Conservation (phyloP, 2,329 filamentous ascomycete genomes). For the Aspergillus japonicus region DNA sequence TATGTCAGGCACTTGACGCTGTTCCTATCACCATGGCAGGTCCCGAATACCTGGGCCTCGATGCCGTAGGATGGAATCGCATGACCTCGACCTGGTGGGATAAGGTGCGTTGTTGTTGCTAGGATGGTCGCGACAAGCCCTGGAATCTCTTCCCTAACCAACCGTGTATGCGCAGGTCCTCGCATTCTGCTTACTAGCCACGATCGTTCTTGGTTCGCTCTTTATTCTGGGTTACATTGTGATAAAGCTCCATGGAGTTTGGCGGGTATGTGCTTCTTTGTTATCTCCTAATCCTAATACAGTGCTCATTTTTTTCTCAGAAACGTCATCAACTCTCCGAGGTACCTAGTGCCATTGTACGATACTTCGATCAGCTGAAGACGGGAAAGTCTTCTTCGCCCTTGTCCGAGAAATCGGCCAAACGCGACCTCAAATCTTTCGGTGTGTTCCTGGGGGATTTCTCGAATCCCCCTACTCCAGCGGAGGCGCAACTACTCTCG, state of each 20-base stretch:
- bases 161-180: conserved; percentile 10
- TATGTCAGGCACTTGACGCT: background rate
- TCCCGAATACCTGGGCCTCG: conserved; percentile 17
- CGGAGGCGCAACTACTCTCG: conserved; percentile 29
- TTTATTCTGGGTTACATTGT: conserved; percentile 16
- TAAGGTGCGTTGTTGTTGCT: conserved; percentile 5
- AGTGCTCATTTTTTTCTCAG: background rate
- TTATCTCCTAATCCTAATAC: background rate
- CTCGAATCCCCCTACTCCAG: conserved; percentile 26
- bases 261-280: conserved; percentile 10
- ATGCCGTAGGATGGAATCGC: conserved; percentile 19
- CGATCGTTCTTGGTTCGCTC: conserved; percentile 13
- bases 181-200: conserved; percentile 14
- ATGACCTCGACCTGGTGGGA: conserved; percentile 22
- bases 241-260: conserved; percentile 7
- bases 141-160: background rate
- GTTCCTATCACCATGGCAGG: conserved; percentile 14
- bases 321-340: conserved; percentile 15
- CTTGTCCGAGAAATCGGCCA: background rate
- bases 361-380: conserved; percentile 13
- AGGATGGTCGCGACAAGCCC: background rate
- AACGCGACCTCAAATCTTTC: conserved; percentile 23
- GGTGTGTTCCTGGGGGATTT: conserved; percentile 37
- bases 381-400: conserved; percentile 7
- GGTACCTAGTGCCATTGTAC: conserved; percentile 10